Percentiles rank a stretch among this genome's conserved stretches.
Conservation (phyloP, 805 yeast species). For the Candida suzukii region DNA sequence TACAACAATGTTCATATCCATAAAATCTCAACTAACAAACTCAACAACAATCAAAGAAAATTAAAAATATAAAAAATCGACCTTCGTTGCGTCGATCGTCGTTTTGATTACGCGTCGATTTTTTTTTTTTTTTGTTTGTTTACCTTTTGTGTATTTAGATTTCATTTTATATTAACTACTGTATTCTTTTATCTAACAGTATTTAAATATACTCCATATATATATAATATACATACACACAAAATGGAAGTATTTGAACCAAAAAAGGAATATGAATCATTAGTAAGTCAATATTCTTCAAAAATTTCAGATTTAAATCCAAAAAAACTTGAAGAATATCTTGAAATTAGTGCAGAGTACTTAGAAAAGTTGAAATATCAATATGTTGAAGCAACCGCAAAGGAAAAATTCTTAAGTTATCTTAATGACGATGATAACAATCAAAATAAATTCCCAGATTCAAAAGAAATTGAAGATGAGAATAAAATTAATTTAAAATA, state of each 20-base stretch:
- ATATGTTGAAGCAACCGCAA: conserved; percentile 65
- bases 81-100: too few species aligned
- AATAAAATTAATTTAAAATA: neutral
- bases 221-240: neutral
- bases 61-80: too few species aligned
- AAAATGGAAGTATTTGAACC: neutral
- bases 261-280: neutral
- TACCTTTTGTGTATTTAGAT: too few species aligned
- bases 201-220: too few species aligned
- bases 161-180: too few species aligned
- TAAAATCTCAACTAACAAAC: too few species aligned
- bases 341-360: conserved; percentile 30
- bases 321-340: conserved; percentile 25
- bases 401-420: conserved; percentile 55
- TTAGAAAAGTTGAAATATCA: conserved; percentile 54
- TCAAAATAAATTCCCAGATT: conserved; percentile 5
- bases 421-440: conserved; percentile 27
- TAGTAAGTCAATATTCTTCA: neutral
- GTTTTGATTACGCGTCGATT: too few species aligned
- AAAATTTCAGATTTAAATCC: conserved; percentile 19
- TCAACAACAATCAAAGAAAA: too few species aligned
- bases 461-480: neutral
- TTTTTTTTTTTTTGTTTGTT: too few species aligned
- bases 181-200: too few species aligned
- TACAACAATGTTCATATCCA: too few species aligned